Evolutionary conservation across 139 green algal genomes (phyloP).

Genomic region (Coelastrella sp.): DNA sequence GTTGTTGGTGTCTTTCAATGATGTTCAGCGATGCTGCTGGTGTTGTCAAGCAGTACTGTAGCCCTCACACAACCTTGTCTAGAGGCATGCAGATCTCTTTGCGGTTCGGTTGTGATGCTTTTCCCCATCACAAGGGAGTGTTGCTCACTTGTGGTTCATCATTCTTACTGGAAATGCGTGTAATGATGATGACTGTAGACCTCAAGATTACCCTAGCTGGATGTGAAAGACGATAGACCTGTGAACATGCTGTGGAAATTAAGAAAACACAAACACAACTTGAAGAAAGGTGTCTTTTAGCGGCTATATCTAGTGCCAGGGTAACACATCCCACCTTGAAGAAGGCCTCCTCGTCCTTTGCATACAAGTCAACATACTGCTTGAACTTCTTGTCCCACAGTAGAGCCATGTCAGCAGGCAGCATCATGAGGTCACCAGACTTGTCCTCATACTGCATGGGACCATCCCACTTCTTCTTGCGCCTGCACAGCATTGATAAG

Average conservation of each 20-base stretch:
- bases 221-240: not conserved
- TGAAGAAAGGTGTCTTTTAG: not conserved
- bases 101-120: too few relatives aligned
- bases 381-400: slow-evolving; percentile 85
- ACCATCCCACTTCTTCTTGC: slow-evolving; percentile 86
- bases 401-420: slow-evolving; percentile 78
- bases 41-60: too few relatives aligned
- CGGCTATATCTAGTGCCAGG: not conserved
- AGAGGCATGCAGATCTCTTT: too few relatives aligned
- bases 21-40: too few relatives aligned
- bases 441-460: slow-evolving; percentile 90
- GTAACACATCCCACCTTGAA: slow-evolving; percentile 57
- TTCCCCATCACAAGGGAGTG: too few relatives aligned
- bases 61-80: too few relatives aligned
- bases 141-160: too few relatives aligned
- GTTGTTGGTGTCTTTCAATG: too few relatives aligned
- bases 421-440: slow-evolving; percentile 90
- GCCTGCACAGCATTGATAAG: not conserved
- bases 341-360: slow-evolving; percentile 79
- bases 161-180: too few relatives aligned
- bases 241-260: not conserved
- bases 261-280: not conserved
- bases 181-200: too few relatives aligned
- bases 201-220: too few relatives aligned
- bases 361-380: slow-evolving; percentile 78